A percentile compares a stretch with the other conserved stretches of the same genome.
These are phyloP conservation scores for Penicillium sp. DNA, from an alignment of 2,329 filamentous ascomycete genomes.

Conservation along the genomic window DNA sequence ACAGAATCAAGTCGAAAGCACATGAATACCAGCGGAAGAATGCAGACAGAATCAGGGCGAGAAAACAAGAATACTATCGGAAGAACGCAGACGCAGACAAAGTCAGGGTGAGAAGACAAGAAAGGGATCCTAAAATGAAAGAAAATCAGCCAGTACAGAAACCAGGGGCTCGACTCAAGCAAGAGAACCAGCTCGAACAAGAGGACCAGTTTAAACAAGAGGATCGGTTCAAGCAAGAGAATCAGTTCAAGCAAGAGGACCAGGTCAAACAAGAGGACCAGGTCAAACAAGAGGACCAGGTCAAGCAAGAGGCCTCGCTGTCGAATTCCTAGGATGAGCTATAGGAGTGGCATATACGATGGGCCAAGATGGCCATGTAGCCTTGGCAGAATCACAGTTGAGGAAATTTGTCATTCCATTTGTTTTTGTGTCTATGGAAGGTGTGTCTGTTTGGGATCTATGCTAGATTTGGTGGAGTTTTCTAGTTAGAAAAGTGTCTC, in stretches of 20 bases:
- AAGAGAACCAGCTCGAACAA: neutral
- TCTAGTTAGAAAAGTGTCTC: neutral
- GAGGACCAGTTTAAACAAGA: neutral
- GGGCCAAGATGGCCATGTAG: neutral
- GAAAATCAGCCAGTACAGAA: neutral
- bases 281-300: neutral
- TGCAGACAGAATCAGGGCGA: too few relatives aligned
- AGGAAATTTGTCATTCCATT: neutral
- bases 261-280: neutral
- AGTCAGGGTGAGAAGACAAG: neutral
- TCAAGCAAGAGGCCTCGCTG: neutral
- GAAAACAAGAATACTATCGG: rapidly evolving
- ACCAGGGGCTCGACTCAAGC: neutral
- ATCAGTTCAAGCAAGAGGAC: neutral
- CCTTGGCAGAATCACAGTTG: too few relatives aligned
- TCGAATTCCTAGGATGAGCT: neutral
- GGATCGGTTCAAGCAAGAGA: neutral
- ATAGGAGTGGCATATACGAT: neutral
- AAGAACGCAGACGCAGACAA: neutral
- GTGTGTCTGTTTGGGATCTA: neutral
- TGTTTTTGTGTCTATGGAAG: neutral
- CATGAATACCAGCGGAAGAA: too few relatives aligned
- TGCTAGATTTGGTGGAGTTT: neutral
- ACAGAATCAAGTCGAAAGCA: too few relatives aligned
- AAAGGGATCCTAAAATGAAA: neutral